These are phyloP conservation scores for Panaeolus cyanescens DNA, from an alignment of 768 basidiomycete species.

Conservation along the genomic window DNA sequence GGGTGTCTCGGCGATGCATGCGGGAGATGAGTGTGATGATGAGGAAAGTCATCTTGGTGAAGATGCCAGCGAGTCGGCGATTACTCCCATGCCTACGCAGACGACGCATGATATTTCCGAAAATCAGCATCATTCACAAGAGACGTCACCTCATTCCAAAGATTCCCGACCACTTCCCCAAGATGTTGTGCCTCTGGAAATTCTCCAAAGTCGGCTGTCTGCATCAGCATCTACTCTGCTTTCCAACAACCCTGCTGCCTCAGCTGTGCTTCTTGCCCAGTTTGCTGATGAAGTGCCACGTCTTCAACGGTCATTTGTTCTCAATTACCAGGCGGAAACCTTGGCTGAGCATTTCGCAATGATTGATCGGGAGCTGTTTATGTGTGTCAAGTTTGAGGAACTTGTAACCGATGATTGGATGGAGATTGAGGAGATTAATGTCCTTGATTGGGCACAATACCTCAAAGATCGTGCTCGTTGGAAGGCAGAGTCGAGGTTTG, in stretches of 20 bases:
- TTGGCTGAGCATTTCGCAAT: constrained; percentile 81
- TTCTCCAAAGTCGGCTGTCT: constrained; percentile 59
- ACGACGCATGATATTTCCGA: constrained; percentile 24
- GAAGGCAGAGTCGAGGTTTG: constrained; percentile 61
- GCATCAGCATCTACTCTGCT: constrained; percentile 23
- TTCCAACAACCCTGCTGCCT: constrained; percentile 13
- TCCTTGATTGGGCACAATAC: constrained; percentile 84
- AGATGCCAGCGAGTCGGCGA: constrained; percentile 12
- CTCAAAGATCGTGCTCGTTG: constrained; percentile 72
- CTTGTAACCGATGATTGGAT: constrained; percentile 77
- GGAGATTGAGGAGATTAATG: constrained; percentile 60
- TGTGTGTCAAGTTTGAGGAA: constrained; percentile 85
- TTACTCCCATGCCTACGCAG: constrained; percentile 37
- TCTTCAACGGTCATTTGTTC: constrained; percentile 72
- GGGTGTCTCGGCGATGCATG: constrained; percentile 11
- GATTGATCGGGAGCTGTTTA: constrained; percentile 88
- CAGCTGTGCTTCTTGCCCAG: constrained; percentile 31
- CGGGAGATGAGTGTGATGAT: constrained; percentile 20
- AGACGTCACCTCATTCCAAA: constrained; percentile 30
- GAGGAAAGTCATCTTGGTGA: constrained; percentile 13
- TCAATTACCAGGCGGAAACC: constrained; percentile 57
- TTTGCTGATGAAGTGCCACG: constrained; percentile 40
- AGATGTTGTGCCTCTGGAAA: constrained; percentile 68
- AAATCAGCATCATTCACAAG: constrained; percentile 23
- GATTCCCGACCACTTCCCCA: constrained; percentile 56